Percentiles rank a stretch among this genome's conserved stretches.
Conservation (phyloP, 1,284 basidiomycete species). For the Malassezia globosa region DNA sequence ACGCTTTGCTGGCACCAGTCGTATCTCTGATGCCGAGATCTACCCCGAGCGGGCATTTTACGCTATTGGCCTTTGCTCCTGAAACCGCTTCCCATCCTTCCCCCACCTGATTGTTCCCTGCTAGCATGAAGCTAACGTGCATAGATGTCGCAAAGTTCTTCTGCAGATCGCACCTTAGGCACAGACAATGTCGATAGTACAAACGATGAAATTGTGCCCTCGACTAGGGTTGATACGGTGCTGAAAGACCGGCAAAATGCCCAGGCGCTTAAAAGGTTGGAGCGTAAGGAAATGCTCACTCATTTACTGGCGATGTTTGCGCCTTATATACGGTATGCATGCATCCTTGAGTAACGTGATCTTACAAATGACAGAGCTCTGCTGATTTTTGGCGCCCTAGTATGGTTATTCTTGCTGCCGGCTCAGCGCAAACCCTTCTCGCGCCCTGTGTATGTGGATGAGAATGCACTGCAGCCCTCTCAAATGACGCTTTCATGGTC, state of each 20-base stretch:
- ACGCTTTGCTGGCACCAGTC: constrained; percentile 22
- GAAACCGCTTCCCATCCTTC: constrained; percentile 2
- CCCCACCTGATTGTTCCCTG: not conserved
- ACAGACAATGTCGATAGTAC: not conserved
- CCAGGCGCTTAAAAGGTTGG: no score
- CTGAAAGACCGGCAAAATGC: no score
- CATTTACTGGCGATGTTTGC: no score
- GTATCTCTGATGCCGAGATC: constrained; percentile 15
- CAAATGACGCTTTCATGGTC: constrained; percentile 30
- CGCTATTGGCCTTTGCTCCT: constrained; percentile 19
- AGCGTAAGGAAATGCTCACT: no score
- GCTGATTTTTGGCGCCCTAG: constrained; percentile 19
- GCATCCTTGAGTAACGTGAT: no score
- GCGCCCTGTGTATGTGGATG: constrained; percentile 39
- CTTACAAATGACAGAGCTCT: not conserved
- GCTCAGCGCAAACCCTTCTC: constrained; percentile 31
- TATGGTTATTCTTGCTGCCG: constrained; percentile 26
- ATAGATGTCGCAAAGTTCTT: constrained; percentile 6
- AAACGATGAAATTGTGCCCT: no score
- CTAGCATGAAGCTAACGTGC: constrained; percentile 5
- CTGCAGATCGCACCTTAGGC: no score
- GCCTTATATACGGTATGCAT: not conserved
- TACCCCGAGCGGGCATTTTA: constrained; percentile 19
- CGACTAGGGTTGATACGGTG: no score
- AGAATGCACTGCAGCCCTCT: constrained; percentile 44